Conservation (phyloP, 2,329 filamentous ascomycete species). For the Botrytis fragariae region DNA sequence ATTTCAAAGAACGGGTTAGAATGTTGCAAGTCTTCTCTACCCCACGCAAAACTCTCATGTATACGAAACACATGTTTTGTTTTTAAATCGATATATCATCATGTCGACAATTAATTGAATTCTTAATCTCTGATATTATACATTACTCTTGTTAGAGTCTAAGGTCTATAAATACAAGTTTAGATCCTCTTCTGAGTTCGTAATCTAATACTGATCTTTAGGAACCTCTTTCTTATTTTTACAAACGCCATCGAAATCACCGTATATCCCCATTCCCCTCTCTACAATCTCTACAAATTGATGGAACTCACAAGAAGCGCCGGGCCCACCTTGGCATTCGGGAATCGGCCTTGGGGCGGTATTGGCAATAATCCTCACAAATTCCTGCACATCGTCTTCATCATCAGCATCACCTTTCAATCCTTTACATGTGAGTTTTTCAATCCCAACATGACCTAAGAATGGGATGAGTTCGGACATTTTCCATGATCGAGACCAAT, state of each 20-base stretch:
- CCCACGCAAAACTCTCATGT: not conserved
- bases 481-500: constrained; percentile 61
- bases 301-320: constrained; percentile 48
- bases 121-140: not conserved
- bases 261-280: constrained; percentile 40
- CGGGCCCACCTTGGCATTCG: constrained; percentile 49
- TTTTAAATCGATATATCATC: not conserved
- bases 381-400: constrained; percentile 50
- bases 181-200: not conserved
- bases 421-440: constrained; percentile 57
- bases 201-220: constrained; percentile 1
- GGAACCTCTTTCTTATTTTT: constrained; percentile 27
- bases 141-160: not conserved
- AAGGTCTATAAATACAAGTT: not conserved
- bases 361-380: constrained; percentile 52
- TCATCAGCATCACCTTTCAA: constrained; percentile 51
- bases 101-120: not conserved
- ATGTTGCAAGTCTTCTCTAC: not conserved
- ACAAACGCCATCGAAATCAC: constrained; percentile 37
- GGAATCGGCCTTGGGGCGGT: constrained; percentile 49
- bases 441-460: constrained; percentile 63
- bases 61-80: not conserved
- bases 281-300: constrained; percentile 45
- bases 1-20: not conserved
- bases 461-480: constrained; percentile 64